Percentiles rank a stretch among this genome's conserved stretches.
Evolutionary conservation across 495 filamentous ascomycete species (phyloP).

Genomic region (Podospora tetraspora): DNA sequence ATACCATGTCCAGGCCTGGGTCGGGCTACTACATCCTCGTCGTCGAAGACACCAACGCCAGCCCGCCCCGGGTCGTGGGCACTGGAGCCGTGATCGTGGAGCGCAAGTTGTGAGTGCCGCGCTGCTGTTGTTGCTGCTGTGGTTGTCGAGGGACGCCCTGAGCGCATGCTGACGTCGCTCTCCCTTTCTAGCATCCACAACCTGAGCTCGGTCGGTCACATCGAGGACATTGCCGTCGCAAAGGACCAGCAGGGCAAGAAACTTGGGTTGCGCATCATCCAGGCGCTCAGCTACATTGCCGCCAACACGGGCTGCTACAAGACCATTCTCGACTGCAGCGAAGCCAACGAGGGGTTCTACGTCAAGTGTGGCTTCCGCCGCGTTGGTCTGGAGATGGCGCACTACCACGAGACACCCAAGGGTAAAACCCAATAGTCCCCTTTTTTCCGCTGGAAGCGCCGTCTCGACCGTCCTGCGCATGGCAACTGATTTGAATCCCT

Average conservation of each 20-base stretch:
- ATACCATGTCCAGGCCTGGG: constrained; percentile 73
- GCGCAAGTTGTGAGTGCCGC: constrained; percentile 63
- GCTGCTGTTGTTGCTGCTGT: not conserved
- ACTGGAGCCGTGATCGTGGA: constrained; percentile 84
- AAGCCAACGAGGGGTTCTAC: constrained; percentile 93
- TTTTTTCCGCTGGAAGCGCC: not conserved
- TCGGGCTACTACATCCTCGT: constrained; percentile 82
- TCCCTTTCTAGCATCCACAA: constrained; percentile 55
- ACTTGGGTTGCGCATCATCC: constrained; percentile 84
- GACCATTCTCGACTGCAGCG: constrained; percentile 58
- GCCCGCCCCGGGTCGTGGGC: constrained; percentile 61
- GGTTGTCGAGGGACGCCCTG: not conserved
- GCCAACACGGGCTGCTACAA: constrained; percentile 88
- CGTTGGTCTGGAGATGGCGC: constrained; percentile 94
- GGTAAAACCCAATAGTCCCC: constrained; percentile 35
- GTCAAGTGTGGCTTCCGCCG: constrained; percentile 95
- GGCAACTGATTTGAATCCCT: not conserved
- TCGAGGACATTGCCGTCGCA: constrained; percentile 95
- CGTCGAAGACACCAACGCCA: constrained; percentile 60
- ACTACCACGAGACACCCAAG: constrained; percentile 67
- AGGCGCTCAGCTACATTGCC: constrained; percentile 86
- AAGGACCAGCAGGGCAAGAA: constrained; percentile 96
- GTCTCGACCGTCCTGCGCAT: not conserved
- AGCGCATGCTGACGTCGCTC: constrained; percentile 8
- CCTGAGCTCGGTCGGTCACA: constrained; percentile 80